Conservation (phyloP, 306 rosid species). For the Hippophae gyantsensis region DNA sequence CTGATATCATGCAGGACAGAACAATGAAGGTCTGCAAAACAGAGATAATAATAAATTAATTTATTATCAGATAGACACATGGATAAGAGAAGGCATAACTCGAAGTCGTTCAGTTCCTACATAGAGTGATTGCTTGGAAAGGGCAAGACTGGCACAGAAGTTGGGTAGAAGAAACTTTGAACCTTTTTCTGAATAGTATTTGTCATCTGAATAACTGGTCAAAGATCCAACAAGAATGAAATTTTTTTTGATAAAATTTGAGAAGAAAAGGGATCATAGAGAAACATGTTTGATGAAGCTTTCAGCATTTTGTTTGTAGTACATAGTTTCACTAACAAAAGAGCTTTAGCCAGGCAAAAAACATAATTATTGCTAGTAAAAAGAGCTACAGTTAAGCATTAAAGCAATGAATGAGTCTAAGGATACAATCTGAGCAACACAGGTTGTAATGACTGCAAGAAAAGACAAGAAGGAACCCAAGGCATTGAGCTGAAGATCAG, state of each 20-base stretch:
- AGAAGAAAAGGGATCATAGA: background rate
- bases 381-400: background rate
- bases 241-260: no score
- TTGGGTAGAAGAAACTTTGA: conserved; percentile 93
- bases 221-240: conserved; percentile 14
- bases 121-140: conserved; percentile 74
- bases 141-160: conserved; percentile 93
- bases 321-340: no score
- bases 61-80: conserved; percentile 5
- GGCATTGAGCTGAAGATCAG: conserved; percentile 93
- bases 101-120: conserved; percentile 37
- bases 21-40: conserved; percentile 65
- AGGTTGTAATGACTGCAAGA: conserved; percentile 93
- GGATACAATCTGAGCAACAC: conserved; percentile 99
- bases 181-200: conserved; percentile 92
- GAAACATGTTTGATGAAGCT: background rate
- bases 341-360: no score
- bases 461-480: conserved; percentile 79
- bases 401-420: conserved; percentile 17
- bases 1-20: conserved; percentile 86
- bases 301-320: background rate
- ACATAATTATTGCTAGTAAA: no score
- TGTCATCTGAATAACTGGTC: conserved; percentile 73
- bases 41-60: background rate
- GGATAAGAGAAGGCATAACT: background rate